Evolutionary conservation across 176 grass and related monocot species (phyloP), one percentile per base, ranked within the genome.

Genomic region (Pharus latifolius): DNA sequence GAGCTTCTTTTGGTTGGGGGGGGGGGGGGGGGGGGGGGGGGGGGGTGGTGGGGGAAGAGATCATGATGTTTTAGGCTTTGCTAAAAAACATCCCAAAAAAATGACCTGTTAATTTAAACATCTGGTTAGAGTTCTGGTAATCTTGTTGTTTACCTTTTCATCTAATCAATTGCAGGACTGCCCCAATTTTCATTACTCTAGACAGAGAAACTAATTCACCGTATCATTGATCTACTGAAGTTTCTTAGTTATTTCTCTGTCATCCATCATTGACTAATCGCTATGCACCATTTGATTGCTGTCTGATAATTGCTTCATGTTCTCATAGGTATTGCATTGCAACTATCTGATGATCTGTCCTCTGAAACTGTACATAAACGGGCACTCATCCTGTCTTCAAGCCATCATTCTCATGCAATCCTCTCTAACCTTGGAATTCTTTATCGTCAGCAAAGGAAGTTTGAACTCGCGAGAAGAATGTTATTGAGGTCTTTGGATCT

Each of bases 341-440:
- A 99, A 63, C 66, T 99, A 76, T 91, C 84, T 52, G 67, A 91
- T 31, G 90, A 99, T 25, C 75, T 78, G 3, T 85, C 81, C 41
- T 86, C 81, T 53, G 90, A 99, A 74, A 78, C 79, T 74, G 87
- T 86, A 25, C 94, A 99, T 59, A 99, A 88, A 65, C 78, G 76
- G 49, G 90, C 95, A 12, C 75, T 98, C 3, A 59, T 49, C n/a
- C 62, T 88, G 61, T 84, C 90, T 20, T 78, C 84, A 62, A 74
- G 49, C 64, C 84, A 88, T 38, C 90, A 98, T 61, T 77, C 80
- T 2, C 84, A 93, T 48, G 87, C 84, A 8, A 85, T 98, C 75
- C 91, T 98, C 42, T 88, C 95, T 27, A 98, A 98, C 63, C 76
- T 98, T 31, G 95, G 95, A 58, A 91, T 91, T 78, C 79, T 98